Evolutionary conservation across 106 monocot genomes (phyloP), one percentile per base, ranked within the genome.

Genomic region (Gastrodia elata): DNA sequence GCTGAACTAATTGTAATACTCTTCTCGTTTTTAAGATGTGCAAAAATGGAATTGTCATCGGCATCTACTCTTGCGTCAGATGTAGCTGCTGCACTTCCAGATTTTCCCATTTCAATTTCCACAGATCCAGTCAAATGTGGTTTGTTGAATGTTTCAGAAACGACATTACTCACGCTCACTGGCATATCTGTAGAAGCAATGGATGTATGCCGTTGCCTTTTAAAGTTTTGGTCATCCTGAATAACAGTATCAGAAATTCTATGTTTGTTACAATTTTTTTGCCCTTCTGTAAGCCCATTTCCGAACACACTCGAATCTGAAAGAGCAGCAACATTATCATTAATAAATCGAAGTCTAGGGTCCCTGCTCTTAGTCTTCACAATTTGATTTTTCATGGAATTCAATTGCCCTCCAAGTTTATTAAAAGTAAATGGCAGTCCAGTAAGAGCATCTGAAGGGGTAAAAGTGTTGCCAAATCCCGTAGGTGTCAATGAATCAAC

Each of bases 311-410:
- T 77, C 2, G 8, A 64, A 73, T 81, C 70, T 40, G 74, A 28
- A 75, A 52, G 2, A 68, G 26, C 71, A 35, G 18, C 70, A 2
- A 43, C 27, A 74, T 85, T 81, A 74, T 77, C 26, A 16, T 84
- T 86, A 13, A 82, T 48, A 46, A 89, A 76, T 76, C 78, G 86
- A 40, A 89, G 85, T 76, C 98, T 85, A 38, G 91, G 93, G 82
- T 93, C 98, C 78, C 93, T 93, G 52, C 84, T 98, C 71, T 84
- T 93, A 55, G 78, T 74, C 72, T 89, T 98, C 22, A 39, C 34
- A 38, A 44, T 55, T 16, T 48, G 16, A 22, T 80, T 86, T 26
- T 71, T 39, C 33, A 15, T 71, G 7, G 73, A 40, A 76, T 2
- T 56, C 33, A 39, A 37, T 43, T 65, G 77, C 28, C 38, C 72